Evolutionary conservation across 352 stramenopile genomes (phyloP).

Genomic region (Phytopythium mirpurense): DNA sequence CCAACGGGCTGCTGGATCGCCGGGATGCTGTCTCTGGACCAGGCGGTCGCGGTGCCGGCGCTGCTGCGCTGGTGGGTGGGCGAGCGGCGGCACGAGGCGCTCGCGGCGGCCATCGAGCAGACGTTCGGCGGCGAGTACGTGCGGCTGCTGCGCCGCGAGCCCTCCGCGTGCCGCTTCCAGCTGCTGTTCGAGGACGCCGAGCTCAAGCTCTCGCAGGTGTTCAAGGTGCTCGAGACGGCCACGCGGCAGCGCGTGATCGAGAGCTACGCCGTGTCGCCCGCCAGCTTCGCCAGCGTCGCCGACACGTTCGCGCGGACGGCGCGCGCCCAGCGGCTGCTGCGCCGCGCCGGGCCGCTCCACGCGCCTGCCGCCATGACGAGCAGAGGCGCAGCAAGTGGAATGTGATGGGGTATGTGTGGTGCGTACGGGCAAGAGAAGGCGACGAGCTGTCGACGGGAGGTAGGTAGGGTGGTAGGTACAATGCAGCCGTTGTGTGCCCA

Average conservation of each 20-base stretch:
- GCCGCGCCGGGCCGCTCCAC: neutral
- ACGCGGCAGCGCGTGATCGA: slow-evolving; percentile 3
- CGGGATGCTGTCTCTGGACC: slow-evolving; percentile 4
- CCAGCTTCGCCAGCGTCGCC: slow-evolving; percentile 12
- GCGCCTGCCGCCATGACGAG: neutral
- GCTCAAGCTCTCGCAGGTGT: slow-evolving; percentile 20
- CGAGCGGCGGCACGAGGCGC: slow-evolving; percentile 10
- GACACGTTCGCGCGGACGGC: slow-evolving; percentile 11
- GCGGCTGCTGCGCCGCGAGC: slow-evolving; percentile 12
- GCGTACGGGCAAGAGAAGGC: too few relatives aligned
- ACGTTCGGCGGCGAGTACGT: slow-evolving; percentile 15
- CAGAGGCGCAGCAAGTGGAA: too few relatives aligned
- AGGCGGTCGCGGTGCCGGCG: slow-evolving; percentile 5
- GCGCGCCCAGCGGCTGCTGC: slow-evolving; percentile 7
- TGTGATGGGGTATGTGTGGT: too few relatives aligned
- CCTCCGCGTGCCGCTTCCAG: slow-evolving; percentile 12
- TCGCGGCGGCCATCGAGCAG: slow-evolving; percentile 6
- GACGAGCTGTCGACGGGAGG: too few relatives aligned
- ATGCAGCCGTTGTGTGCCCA: too few relatives aligned
- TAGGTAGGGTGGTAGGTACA: too few relatives aligned
- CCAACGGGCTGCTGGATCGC: slow-evolving; percentile 15
- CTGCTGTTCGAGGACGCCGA: slow-evolving; percentile 14
- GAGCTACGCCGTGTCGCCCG: slow-evolving; percentile 9
- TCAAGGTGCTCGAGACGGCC: slow-evolving; percentile 17
- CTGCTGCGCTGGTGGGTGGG: slow-evolving; percentile 12